Evolutionary conservation across 257 asterid species (phyloP), one percentile per base, ranked within the genome.

Genomic region (Rehmannia glutinosa): DNA sequence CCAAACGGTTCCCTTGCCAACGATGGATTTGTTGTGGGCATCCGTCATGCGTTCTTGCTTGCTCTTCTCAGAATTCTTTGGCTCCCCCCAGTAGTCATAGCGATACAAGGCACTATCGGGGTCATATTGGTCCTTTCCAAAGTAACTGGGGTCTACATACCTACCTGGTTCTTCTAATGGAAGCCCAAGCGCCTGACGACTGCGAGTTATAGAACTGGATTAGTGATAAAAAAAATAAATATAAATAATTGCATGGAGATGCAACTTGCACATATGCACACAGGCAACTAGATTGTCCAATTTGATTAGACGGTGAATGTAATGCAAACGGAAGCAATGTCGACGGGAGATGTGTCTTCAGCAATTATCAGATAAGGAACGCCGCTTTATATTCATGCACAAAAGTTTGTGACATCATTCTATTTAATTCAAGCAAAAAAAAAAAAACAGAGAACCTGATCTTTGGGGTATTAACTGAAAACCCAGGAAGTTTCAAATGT

Each of bases 21-120:
- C 87, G 4, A 93, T 88, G 28, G 95, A 82, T 81, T 86, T 93
- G 81, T 93, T 93, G 85, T 93, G 97, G 27, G 92, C 91, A 53
- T 92, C 96, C 0, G 83, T 84, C 79, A 83, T 69, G 41, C 97
- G 87, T 17, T 84, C 95, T 73, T 90, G 96, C 84, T 84, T 90
- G 76, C 96, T 92, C 86, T 84, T 87, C 63, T 93, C 98, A 0
- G 98, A 93, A 77, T 93, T 93, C 89, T 93, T 93, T 30, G 98
- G 98, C 66, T 93, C 98, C 2, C 98, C 98, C 98, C 98, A 93
- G 81, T 93, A 93, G 77, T 93, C 98, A 16, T 86, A 90, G 16
- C 96, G 96, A 39, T 90, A 93, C 62, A 93, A 64, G 6, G 96
- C 83, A 59, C 72, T 90, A 55, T 88, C 91, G 0, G 95, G 92